Percentiles rank a stretch among this genome's conserved stretches.
phyloP scores from a whole-genome alignment of 2,329 filamentous ascomycete species.

The Penicillium sp. region DNA sequence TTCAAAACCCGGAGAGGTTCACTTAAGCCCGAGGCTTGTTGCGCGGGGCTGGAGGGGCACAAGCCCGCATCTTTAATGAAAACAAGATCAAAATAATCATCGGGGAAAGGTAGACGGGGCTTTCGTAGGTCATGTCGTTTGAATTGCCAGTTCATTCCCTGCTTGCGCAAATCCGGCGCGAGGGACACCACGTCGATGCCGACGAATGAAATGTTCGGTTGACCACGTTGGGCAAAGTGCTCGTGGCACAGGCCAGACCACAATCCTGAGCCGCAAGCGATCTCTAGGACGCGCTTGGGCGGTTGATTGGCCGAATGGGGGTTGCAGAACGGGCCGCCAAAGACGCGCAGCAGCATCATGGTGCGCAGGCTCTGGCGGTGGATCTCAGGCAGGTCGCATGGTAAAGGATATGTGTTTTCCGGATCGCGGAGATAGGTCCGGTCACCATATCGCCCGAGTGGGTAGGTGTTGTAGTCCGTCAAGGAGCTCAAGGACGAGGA shows the following conservation, averaged over 20 bases:
- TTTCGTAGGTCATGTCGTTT: conserved; percentile 81
- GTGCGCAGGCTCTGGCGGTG: conserved; percentile 85
- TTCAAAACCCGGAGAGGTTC: conserved; percentile 75
- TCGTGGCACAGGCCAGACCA: conserved; percentile 88
- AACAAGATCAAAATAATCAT: conserved; percentile 80
- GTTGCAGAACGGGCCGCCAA: conserved; percentile 75
- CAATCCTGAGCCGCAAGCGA: conserved; percentile 83
- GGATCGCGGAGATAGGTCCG: conserved; percentile 78
- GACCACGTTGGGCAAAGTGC: conserved; percentile 68
- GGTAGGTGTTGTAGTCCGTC: conserved; percentile 46
- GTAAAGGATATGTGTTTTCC: conserved; percentile 74
- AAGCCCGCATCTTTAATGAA: conserved; percentile 83
- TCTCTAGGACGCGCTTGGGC: conserved; percentile 75
- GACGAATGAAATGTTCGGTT: conserved; percentile 70
- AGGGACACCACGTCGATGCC: conserved; percentile 78
- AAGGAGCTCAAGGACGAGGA: conserved; percentile 37
- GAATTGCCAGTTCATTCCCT: conserved; percentile 83
- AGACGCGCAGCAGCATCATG: conserved; percentile 74
- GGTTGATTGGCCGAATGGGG: conserved; percentile 64
- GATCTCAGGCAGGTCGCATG: conserved; percentile 80
- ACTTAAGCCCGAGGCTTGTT: conserved; percentile 59
- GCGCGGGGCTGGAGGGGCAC: conserved; percentile 56
- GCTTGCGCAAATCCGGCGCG: conserved; percentile 62
- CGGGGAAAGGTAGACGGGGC: conserved; percentile 71
- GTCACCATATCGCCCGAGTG: conserved; percentile 71